Evolutionary conservation across 305 asterid species (phyloP), one percentile per base, ranked within the genome.

Genomic region (Fraxinus sp.): DNA sequence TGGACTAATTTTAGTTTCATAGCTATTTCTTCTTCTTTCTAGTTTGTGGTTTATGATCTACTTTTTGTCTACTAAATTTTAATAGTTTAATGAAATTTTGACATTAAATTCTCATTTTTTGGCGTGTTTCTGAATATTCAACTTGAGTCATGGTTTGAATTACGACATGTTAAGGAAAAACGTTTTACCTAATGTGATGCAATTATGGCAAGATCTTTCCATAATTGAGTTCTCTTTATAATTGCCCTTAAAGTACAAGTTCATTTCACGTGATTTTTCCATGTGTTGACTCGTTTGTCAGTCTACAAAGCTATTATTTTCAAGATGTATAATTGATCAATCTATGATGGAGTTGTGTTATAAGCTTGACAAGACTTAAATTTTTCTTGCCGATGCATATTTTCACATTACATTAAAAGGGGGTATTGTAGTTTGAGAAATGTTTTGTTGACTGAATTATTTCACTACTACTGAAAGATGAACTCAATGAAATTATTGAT

Each of bases 61-160:
- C 79, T 74, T 18, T 39, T 46, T 70, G 77, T 79, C 64, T 82
- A 57, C 64, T 57, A 52, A 70, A 75, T 52, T 81, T 2, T 77
- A 80, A 76, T 70, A 59, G 81, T 80, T 79, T 37, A 33, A 78
- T 41, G 30, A 32, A 59, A 66, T 30, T 24, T 76, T 79, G 36
- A 62, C 79, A 36, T 74, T 77, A 43, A 37, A 57, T 39, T 28
- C 59, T 79, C 52, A 71, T 66, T 81, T n/a, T n/a, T n/a, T 5
- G 68, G 26, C 83, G 16, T 81, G 79, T 10, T 91, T 86, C 80
- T 94, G 93, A 98, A 91, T 87, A 79, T 91, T 84, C 94, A 89
- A 86, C 80, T 62, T 73, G 99, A 93, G 91, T 97, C 98, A 20
- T 96, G 99, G 99, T 96, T 96, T 89, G 97, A 97, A 81, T 91